Evolutionary conservation across 1,139 yeast species (phyloP).

Genomic region (Candida labiduridarum): DNA sequence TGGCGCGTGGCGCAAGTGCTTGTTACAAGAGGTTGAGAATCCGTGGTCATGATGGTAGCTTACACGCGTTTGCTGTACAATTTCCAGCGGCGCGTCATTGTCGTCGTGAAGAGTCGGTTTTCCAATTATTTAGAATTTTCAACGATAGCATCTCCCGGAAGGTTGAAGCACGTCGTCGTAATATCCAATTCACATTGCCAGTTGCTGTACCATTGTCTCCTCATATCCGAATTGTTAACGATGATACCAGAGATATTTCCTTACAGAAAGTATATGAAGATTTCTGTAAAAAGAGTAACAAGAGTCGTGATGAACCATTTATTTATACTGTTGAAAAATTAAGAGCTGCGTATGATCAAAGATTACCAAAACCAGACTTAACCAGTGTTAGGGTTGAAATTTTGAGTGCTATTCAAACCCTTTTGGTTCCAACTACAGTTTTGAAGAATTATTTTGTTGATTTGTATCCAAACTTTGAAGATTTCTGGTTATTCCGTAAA

Average conservation of each 20-base stretch:
- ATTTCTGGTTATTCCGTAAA: conserved; percentile 95
- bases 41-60: conserved; percentile 90
- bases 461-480: conserved; percentile 79
- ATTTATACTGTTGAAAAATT: conserved; percentile 84
- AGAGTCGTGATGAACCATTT: conserved; percentile 87
- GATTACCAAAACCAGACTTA: conserved; percentile 89
- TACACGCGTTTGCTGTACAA: conserved; percentile 93
- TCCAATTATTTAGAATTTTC: conserved; percentile 87
- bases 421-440: conserved; percentile 83
- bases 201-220: conserved; percentile 94
- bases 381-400: conserved; percentile 90
- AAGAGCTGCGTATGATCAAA: conserved; percentile 91
- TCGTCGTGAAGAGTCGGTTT: conserved; percentile 92
- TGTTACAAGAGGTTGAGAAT: conserved; percentile 89
- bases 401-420: conserved; percentile 82
- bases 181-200: conserved; percentile 85
- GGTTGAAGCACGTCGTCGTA: conserved; percentile 86
- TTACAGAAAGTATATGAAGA: conserved; percentile 89
- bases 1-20: conserved; percentile 89
- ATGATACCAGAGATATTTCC: conserved; percentile 74
- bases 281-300: conserved; percentile 72
- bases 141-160: conserved; percentile 78
- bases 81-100: conserved; percentile 98
- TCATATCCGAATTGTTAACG: conserved; percentile 88
- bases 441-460: conserved; percentile 67